Conservation (phyloP, 2,329 filamentous ascomycete species). For the Orbilia ellipsospora region DNA sequence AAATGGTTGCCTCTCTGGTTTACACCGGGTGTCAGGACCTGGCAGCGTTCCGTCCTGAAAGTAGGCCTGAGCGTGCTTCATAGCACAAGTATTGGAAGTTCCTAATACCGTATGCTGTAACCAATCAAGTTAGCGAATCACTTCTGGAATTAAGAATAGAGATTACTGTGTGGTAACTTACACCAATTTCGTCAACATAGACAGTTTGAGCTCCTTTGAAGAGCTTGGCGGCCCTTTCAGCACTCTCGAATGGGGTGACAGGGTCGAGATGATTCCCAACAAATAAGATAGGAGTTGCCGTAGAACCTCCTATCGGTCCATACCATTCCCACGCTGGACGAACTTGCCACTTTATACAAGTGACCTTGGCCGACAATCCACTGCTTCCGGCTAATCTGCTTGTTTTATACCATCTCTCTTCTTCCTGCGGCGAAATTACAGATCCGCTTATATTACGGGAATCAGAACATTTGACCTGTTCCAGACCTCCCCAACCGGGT, state of each 20-base stretch:
- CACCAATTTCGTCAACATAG: slow-evolving; percentile 1
- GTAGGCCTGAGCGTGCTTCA: not conserved
- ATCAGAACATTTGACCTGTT: slow-evolving; percentile 11
- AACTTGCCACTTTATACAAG: slow-evolving; percentile 28
- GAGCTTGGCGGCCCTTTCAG: not conserved
- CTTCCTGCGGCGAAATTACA: slow-evolving; percentile 11
- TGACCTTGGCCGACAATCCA: not conserved
- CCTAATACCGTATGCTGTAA: not conserved
- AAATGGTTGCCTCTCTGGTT: not conserved
- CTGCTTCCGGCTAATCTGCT: slow-evolving; percentile 11
- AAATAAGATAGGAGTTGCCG: slow-evolving; percentile 45
- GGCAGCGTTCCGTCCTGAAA: not conserved
- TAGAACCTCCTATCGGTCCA: slow-evolving; percentile 35
- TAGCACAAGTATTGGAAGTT: not conserved
- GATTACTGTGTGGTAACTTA: not conserved
- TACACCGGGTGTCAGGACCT: not conserved
- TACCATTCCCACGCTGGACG: slow-evolving; percentile 49
- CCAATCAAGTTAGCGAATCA: not conserved
- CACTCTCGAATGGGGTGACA: slow-evolving; percentile 42
- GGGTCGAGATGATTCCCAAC: slow-evolving; percentile 31
- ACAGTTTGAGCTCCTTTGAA: not conserved
- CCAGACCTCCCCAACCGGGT: too few species aligned
- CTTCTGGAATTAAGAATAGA: not conserved
- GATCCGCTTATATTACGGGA: slow-evolving; percentile 28
- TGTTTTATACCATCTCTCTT: slow-evolving; percentile 10